Conservation (phyloP, 768 basidiomycete species). For the Termitomyces sp. region DNA sequence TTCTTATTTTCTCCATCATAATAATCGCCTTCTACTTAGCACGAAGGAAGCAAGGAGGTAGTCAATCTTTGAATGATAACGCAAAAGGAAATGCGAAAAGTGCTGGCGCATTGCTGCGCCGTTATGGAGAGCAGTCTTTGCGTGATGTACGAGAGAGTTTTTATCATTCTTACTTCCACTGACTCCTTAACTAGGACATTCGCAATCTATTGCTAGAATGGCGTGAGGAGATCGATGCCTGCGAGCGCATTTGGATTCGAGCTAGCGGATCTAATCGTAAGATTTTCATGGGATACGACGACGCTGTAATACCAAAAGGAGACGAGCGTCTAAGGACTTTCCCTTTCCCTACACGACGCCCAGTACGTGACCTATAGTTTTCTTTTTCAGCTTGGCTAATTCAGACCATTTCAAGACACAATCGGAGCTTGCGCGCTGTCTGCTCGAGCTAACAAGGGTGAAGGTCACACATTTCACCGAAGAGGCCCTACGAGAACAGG, state of each 20-base stretch:
- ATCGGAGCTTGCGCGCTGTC: conserved; percentile 83
- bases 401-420: conserved; percentile 58
- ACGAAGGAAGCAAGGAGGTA: conserved; percentile 95
- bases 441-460: conserved; percentile 78
- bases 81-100: conserved; percentile 91
- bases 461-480: conserved; percentile 88
- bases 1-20: not conserved
- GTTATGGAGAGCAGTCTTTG: conserved; percentile 93
- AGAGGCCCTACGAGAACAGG: conserved; percentile 77
- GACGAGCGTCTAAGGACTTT: conserved; percentile 86
- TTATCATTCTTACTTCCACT: not conserved
- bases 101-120: conserved; percentile 88
- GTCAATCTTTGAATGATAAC: conserved; percentile 89
- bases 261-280: conserved; percentile 84
- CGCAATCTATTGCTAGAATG: conserved; percentile 79
- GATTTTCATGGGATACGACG: conserved; percentile 90
- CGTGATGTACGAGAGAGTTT: conserved; percentile 60
- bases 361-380: conserved; percentile 47
- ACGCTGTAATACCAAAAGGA: conserved; percentile 68
- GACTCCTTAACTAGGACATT: conserved; percentile 66
- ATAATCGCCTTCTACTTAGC: conserved; percentile 44
- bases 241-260: conserved; percentile 90
- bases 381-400: not conserved
- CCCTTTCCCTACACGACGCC: conserved; percentile 94
- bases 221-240: conserved; percentile 81